Percentiles rank a stretch among this genome's conserved stretches.
Evolutionary conservation across 768 basidiomycete genomes (phyloP).

Genomic region (Strobilomyces dryophilus): DNA sequence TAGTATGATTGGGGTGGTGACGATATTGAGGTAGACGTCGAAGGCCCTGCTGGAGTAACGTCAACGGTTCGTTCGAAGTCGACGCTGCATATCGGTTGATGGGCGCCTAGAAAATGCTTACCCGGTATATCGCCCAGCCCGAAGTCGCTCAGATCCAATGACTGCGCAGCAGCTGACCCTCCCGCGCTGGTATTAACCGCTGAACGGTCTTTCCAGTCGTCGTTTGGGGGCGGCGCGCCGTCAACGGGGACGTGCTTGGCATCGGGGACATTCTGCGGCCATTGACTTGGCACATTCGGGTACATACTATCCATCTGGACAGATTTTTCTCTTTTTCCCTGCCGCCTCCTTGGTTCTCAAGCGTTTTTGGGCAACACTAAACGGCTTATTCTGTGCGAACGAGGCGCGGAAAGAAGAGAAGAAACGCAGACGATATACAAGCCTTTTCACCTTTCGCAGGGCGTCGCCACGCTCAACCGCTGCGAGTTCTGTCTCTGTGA

Average conservation of each 20-base stretch:
- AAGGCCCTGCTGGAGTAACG: constrained; percentile 26
- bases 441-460: constrained; percentile 38
- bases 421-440: constrained; percentile 36
- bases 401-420: constrained; percentile 33
- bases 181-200: constrained; percentile 20
- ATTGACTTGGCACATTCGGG: constrained; percentile 41
- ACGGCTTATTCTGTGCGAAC: constrained; percentile 44
- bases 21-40: constrained; percentile 39
- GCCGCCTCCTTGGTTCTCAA: constrained; percentile 36
- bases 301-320: constrained; percentile 45
- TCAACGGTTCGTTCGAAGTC: constrained; percentile 8
- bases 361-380: constrained; percentile 41
- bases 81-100: constrained; percentile 4
- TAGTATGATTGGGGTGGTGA: constrained; percentile 40
- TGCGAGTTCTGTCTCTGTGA: constrained; percentile 38
- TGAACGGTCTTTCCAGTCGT: constrained; percentile 39
- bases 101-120: constrained; percentile 37
- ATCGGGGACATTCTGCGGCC: constrained; percentile 37
- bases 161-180: constrained; percentile 30
- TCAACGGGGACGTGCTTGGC: constrained; percentile 31
- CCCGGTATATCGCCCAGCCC: constrained; percentile 40
- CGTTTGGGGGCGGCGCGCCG: constrained; percentile 27
- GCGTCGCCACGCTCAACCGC: constrained; percentile 35
- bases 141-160: constrained; percentile 42
- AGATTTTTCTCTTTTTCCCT: constrained; percentile 39